phyloP scores from a whole-genome alignment of 768 basidiomycete species.

The Kwoniella dendrophila region DNA sequence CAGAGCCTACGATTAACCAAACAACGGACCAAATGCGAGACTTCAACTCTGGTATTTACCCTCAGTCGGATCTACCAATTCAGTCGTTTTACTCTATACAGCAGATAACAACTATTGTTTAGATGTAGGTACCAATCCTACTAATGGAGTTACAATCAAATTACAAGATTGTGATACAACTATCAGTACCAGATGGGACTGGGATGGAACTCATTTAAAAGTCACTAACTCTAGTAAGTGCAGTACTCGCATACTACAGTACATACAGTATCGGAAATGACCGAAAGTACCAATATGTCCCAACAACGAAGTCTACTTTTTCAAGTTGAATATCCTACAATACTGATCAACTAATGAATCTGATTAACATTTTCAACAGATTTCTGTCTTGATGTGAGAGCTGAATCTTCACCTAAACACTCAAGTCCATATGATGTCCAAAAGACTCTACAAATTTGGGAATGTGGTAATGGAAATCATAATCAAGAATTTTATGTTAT shows the following conservation, averaged over 20 bases:
- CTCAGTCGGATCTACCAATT: neutral
- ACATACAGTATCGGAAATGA: neutral
- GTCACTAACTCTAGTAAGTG: slow-evolving; percentile 1
- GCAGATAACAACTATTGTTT: slow-evolving; percentile 20
- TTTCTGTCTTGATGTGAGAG: slow-evolving; percentile 11
- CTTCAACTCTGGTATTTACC: slow-evolving; percentile 10
- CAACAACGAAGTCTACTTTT: neutral
- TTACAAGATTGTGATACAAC: slow-evolving; percentile 9
- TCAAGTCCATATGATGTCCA: slow-evolving; percentile 3
- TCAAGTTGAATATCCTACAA: too few species aligned
- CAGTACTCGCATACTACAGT: neutral
- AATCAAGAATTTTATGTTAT: slow-evolving; percentile 25
- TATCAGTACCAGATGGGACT: slow-evolving; percentile 2
- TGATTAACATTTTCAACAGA: neutral
- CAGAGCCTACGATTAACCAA: neutral
- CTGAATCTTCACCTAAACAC: slow-evolving; percentile 6
- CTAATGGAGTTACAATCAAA: neutral
- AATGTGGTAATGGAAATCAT: slow-evolving; percentile 17
- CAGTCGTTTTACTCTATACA: neutral
- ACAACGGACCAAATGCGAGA: neutral
- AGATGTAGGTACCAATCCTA: slow-evolving; percentile 15
- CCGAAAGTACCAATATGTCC: neutral
- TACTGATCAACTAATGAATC: neutral
- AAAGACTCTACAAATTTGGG: slow-evolving; percentile 13
- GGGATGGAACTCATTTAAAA: slow-evolving; percentile 3